Conservation (phyloP, 345 rosid genomes). For the Brassica napus region DNA sequence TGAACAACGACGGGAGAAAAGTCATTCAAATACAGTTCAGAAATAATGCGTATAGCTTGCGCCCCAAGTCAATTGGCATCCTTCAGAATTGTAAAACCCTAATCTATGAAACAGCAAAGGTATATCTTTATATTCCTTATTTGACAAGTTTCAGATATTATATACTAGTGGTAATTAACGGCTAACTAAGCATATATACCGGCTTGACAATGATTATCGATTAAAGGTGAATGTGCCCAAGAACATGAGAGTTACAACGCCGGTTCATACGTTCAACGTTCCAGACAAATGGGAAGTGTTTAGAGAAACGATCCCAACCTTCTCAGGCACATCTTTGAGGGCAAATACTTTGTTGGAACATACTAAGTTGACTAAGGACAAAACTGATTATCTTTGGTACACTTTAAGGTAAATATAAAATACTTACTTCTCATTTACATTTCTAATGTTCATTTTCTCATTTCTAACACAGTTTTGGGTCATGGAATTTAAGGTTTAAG, state of each 20-base stretch:
- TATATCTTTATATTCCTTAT: slow-evolving; percentile 18
- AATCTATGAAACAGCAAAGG: slow-evolving; percentile 78
- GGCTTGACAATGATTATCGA: neutral
- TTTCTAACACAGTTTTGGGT: neutral
- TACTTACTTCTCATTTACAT: neutral
- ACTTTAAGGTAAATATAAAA: slow-evolving; percentile 53
- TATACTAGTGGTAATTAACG: neutral
- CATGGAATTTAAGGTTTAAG: slow-evolving; percentile 45
- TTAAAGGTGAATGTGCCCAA: slow-evolving; percentile 52
- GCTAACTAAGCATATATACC: neutral
- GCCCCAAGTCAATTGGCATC: slow-evolving; percentile 66
- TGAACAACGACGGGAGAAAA: slow-evolving; percentile 49
- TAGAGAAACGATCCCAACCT: slow-evolving; percentile 56
- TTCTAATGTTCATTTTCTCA: neutral
- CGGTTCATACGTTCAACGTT: slow-evolving; percentile 35
- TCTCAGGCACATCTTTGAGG: slow-evolving; percentile 49
- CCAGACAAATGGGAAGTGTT: slow-evolving; percentile 55
- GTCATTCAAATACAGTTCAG: slow-evolving; percentile 48
- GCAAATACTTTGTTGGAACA: slow-evolving; percentile 62
- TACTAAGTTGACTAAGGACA: slow-evolving; percentile 69
- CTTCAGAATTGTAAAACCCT: slow-evolving; percentile 60
- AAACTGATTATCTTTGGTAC: slow-evolving; percentile 89
- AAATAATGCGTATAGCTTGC: slow-evolving; percentile 51
- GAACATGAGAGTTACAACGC: slow-evolving; percentile 47
- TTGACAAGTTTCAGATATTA: neutral